Percentiles rank a stretch among this genome's conserved stretches.
phyloP scores from a whole-genome alignment of 2,329 filamentous ascomycete genomes.

The Scedosporium dehoogii region DNA sequence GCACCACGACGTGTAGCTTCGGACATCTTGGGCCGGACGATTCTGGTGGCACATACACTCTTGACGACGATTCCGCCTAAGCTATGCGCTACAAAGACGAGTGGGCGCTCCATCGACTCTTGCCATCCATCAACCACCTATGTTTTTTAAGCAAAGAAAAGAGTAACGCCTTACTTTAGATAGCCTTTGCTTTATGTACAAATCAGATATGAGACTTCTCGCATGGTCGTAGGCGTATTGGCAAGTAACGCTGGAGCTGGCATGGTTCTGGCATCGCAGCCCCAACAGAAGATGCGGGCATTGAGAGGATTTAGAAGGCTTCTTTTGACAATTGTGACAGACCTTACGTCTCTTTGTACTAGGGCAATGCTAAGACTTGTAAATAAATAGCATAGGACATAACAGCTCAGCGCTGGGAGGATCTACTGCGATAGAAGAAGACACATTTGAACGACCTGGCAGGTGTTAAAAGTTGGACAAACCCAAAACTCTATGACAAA shows the following conservation, averaged over 20 bases:
- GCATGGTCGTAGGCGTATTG: not conserved
- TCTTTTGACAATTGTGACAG: no score
- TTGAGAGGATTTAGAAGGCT: no score
- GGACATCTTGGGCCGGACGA: no score
- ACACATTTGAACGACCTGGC: no score
- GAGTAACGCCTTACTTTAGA: not conserved
- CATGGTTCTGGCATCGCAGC: not conserved
- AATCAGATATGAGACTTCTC: not conserved
- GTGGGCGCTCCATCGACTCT: not conserved
- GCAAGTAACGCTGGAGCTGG: not conserved
- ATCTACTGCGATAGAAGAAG: no score
- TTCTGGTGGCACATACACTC: not conserved
- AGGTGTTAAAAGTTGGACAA: no score
- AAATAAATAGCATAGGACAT: no score
- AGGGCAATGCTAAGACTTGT: no score
- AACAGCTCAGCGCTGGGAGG: no score
- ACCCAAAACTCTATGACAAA: no score
- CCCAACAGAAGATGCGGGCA: not conserved
- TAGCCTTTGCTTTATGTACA: not conserved
- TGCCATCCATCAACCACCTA: not conserved
- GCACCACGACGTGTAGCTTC: not conserved
- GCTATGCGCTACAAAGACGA: not conserved
- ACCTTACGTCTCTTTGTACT: no score
- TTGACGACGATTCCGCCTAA: not conserved
- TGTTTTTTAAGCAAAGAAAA: not conserved